Conservation (phyloP, 2,329 filamentous ascomycete genomes). For the Didymellaceae sp. region DNA sequence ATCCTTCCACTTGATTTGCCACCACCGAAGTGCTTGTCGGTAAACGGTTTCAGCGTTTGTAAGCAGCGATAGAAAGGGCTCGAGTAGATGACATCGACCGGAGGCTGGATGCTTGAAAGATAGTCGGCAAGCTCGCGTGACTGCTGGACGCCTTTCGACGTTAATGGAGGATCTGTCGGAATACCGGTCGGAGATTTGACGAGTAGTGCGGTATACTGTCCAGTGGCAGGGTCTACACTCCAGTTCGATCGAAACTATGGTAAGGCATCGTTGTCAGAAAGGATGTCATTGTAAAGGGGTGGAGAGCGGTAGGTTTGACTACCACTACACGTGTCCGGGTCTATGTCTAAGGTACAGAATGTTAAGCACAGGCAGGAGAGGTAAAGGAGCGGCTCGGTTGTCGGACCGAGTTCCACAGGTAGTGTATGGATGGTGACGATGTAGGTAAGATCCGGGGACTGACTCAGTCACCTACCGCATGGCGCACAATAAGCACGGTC, state of each 20-base stretch:
- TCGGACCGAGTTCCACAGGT: slow-evolving; percentile 18
- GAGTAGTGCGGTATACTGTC: slow-evolving; percentile 72
- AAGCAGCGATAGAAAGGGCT: slow-evolving; percentile 53
- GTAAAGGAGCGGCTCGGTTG: not conserved
- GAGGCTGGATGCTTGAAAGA: slow-evolving; percentile 67
- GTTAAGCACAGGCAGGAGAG: slow-evolving; percentile 17
- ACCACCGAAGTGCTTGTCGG: slow-evolving; percentile 40
- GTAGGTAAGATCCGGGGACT: slow-evolving; percentile 13
- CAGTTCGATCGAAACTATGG: slow-evolving; percentile 83
- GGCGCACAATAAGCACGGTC: slow-evolving; percentile 57
- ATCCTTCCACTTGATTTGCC: slow-evolving; percentile 51
- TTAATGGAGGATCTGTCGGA: slow-evolving; percentile 84
- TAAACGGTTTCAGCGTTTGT: slow-evolving; percentile 49
- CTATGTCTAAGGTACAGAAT: slow-evolving; percentile 8
- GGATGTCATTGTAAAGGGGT: slow-evolving; percentile 22
- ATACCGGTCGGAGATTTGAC: slow-evolving; percentile 81
- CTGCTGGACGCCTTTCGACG: slow-evolving; percentile 85
- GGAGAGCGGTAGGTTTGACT: slow-evolving; percentile 16
- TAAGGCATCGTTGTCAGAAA: slow-evolving; percentile 26
- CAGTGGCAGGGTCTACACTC: slow-evolving; percentile 81
- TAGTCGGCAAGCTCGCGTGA: slow-evolving; percentile 75
- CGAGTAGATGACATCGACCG: slow-evolving; percentile 76
- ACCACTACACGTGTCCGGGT: slow-evolving; percentile 9
- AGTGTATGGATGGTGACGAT: slow-evolving; percentile 15
- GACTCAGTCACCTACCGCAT: slow-evolving; percentile 54